Base-by-base conservation (phyloP, 371 early-diverging fungal species). In the Umbelopsis sp. region DNA sequence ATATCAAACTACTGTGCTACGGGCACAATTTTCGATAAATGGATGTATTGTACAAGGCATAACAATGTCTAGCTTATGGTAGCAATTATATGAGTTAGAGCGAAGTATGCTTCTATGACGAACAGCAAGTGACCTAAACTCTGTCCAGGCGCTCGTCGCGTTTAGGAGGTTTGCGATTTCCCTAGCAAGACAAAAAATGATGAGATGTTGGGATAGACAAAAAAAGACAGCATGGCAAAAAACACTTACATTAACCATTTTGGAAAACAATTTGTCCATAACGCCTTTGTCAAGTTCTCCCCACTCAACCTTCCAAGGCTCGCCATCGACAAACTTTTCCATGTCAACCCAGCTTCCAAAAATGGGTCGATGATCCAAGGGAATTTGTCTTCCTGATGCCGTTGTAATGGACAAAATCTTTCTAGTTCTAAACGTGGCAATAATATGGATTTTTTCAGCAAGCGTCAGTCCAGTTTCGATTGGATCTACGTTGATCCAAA, bases 391-490 rank as follows among this genome's bases (percentile, higher is more conserved):
- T 12, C 82, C 82, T 1, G 77, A 72, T 41, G 77, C 74, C 0
- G 79, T 77, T 3, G 79, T 72, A 44, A 84, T 84, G 0, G 77
- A 73, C 35, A 80, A 57, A 41, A 84, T 77, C 24, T 79, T 80
- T n/a, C 76, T 69, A 4, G 84, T 84, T 44, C 80, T 70, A 65
- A 81, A 81, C 0, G 84, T 84, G 12, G 84, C 84, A 63, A 84
- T 81, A 3, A 69, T 74, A 63, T 80, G 76, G 7, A 84, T 84
- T 44, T 78, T 81, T 35, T 81, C 76, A 1, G 84, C 84, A 25
- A 84, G 67, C 1, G 76, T 73, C 18, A 74, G 9, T 0, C 84
- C 84, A 22, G 84, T 84, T 38, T 84, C 84, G 0, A 76, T 74
- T n/a, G 82, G 80, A 20, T 75, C 67, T 11, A 84, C 69, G 18